A percentile compares a stretch with the other conserved stretches of the same genome.
Conservation (phyloP, 352 stramenopile genomes). For the Paralagenidium karlingii region DNA sequence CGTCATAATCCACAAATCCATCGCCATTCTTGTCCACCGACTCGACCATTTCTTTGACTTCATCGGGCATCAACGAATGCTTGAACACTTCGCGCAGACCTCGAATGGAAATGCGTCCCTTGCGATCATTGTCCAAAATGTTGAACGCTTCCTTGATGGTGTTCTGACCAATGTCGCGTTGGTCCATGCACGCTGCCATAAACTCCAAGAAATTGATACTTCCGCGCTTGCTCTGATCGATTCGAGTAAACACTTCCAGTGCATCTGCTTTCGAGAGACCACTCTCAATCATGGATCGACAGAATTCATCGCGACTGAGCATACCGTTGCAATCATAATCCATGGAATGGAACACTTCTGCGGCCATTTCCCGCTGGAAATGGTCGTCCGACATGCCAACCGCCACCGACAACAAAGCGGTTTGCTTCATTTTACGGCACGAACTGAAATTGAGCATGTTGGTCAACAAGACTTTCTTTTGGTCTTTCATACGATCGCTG, state of each 20-base stretch:
- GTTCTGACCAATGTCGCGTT: slow-evolving; percentile 81
- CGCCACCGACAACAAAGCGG: slow-evolving; percentile 50
- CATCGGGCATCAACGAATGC: slow-evolving; percentile 75
- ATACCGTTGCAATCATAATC: slow-evolving; percentile 76
- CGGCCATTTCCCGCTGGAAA: slow-evolving; percentile 61
- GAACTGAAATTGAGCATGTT: slow-evolving; percentile 73
- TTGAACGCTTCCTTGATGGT: slow-evolving; percentile 87
- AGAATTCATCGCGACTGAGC: slow-evolving; percentile 89
- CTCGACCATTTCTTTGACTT: slow-evolving; percentile 84
- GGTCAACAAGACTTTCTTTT: slow-evolving; percentile 52
- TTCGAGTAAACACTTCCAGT: slow-evolving; percentile 55
- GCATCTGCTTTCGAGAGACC: slow-evolving; percentile 63
- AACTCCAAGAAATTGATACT: slow-evolving; percentile 94
- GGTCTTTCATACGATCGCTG: slow-evolving; percentile 21
- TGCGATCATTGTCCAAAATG: slow-evolving; percentile 83
- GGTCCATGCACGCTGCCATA: slow-evolving; percentile 88
- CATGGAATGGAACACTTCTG: slow-evolving; percentile 78
- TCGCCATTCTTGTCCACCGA: slow-evolving; percentile 77
- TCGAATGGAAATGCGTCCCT: slow-evolving; percentile 84
- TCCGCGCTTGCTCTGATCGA: slow-evolving; percentile 70
- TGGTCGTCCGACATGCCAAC: slow-evolving; percentile 60
- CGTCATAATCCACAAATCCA: slow-evolving; percentile 79
- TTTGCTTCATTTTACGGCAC: slow-evolving; percentile 66
- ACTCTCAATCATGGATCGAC: slow-evolving; percentile 84
- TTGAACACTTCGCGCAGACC: slow-evolving; percentile 81